Percentiles rank a stretch among this genome's conserved stretches.
phyloP scores from a whole-genome alignment of 2,329 filamentous ascomycete genomes.

The Diplodia corticola region DNA sequence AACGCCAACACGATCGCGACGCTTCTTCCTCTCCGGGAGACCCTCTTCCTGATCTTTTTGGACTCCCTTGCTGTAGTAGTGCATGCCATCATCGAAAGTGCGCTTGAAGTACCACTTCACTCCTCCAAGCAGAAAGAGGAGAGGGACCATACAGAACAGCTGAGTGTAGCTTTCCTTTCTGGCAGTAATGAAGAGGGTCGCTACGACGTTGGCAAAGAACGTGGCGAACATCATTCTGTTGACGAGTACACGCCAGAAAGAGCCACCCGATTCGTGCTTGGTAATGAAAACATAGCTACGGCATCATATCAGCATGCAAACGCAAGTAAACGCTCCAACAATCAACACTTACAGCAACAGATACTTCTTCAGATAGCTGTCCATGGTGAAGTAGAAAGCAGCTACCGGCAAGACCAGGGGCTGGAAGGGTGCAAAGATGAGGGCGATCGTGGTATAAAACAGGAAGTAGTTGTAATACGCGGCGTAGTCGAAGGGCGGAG shows the following conservation, averaged over 20 bases:
- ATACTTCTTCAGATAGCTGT: constrained; percentile 93
- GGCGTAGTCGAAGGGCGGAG: constrained; percentile 90
- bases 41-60: constrained; percentile 47
- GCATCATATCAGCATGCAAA: background rate
- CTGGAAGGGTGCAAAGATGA: constrained; percentile 83
- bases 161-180: constrained; percentile 57
- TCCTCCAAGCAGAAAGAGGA: constrained; percentile 73
- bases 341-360: constrained; percentile 64
- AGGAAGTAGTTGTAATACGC: constrained; percentile 98
- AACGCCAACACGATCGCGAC: constrained; percentile 65
- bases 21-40: constrained; percentile 46
- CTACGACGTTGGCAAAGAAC: constrained; percentile 75
- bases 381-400: constrained; percentile 84
- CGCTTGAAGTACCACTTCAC: constrained; percentile 86
- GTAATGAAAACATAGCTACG: constrained; percentile 79
- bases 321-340: background rate
- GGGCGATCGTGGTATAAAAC: constrained; percentile 85
- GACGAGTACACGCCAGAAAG: constrained; percentile 88
- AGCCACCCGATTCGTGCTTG: constrained; percentile 92
- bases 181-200: constrained; percentile 73
- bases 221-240: constrained; percentile 87
- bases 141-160: constrained; percentile 69
- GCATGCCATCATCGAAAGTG: constrained; percentile 75
- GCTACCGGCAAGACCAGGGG: constrained; percentile 84
- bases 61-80: constrained; percentile 73